phyloP scores from a whole-genome alignment of 345 rosid species.

The Angophora floribunda region DNA sequence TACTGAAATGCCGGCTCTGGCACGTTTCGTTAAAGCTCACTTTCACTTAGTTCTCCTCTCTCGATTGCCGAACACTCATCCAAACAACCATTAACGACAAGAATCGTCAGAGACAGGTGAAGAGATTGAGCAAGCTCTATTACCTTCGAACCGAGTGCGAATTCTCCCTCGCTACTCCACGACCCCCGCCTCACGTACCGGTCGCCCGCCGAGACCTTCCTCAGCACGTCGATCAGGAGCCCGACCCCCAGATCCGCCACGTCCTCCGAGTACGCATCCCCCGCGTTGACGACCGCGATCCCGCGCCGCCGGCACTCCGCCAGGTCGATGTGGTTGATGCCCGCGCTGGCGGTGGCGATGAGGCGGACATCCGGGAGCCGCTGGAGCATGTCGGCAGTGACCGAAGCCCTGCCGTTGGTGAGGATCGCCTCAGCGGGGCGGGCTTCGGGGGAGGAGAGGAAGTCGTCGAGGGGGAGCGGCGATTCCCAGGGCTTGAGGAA shows the following conservation, averaged over 20 bases:
- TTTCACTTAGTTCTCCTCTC: background rate
- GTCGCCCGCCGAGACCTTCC: constrained; percentile 20
- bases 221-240: constrained; percentile 31
- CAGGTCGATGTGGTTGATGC: constrained; percentile 35
- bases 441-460: constrained; percentile 1
- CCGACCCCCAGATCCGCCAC: constrained; percentile 32
- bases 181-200: constrained; percentile 16
- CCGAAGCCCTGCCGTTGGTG: constrained; percentile 4
- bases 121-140: background rate
- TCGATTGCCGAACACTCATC: background rate
- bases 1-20: background rate
- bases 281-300: constrained; percentile 25
- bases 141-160: constrained; percentile 29
- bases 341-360: constrained; percentile 26
- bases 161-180: constrained; percentile 20
- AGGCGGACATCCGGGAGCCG: constrained; percentile 17
- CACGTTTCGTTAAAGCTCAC: background rate
- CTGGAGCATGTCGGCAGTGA: constrained; percentile 16
- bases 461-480: constrained; percentile 9
- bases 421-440: constrained; percentile 18
- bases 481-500: constrained; percentile 24
- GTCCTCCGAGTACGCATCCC: constrained; percentile 22
- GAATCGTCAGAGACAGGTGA: background rate
- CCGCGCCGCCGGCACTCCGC: constrained; percentile 29
- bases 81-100: background rate